Evolutionary conservation across 306 rosid species (phyloP).

Genomic region (Spatholobus suberectus): DNA sequence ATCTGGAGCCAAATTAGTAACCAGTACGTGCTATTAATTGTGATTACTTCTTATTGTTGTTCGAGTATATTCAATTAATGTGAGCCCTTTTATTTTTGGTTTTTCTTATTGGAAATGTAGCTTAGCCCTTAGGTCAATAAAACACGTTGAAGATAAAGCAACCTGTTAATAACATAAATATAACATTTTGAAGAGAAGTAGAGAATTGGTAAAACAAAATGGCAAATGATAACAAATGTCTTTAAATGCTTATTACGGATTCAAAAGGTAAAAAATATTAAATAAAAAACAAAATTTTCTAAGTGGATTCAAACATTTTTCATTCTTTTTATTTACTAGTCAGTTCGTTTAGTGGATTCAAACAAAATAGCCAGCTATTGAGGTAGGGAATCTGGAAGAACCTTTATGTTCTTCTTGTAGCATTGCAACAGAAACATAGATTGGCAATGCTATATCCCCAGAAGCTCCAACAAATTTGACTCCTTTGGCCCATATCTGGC

Average conservation of each 20-base stretch:
- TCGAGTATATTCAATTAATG: background rate
- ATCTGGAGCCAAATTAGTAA: background rate
- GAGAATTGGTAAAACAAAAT: background rate
- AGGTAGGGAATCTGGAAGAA: background rate
- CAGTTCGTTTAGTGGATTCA: background rate
- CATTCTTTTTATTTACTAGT: too few species aligned
- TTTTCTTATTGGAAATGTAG: too few species aligned
- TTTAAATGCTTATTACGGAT: too few species aligned
- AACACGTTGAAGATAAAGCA: background rate
- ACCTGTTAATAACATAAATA: background rate
- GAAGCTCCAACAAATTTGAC: background rate
- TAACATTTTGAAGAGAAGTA: background rate
- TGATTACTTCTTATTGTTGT: background rate
- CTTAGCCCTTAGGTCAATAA: background rate
- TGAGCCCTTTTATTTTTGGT: background rate
- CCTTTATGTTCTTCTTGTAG: slow-evolving; percentile 11
- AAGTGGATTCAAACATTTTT: too few species aligned
- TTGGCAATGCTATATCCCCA: background rate
- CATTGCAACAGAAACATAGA: background rate
- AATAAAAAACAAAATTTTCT: too few species aligned
- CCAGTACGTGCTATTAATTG: background rate
- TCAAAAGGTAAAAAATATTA: too few species aligned
- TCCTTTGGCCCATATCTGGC: slow-evolving; percentile 44
- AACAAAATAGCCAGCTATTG: too few species aligned
- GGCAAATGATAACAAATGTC: background rate